Conservation (phyloP, 2,329 filamentous ascomycete species). For the Zalaria sp. region DNA sequence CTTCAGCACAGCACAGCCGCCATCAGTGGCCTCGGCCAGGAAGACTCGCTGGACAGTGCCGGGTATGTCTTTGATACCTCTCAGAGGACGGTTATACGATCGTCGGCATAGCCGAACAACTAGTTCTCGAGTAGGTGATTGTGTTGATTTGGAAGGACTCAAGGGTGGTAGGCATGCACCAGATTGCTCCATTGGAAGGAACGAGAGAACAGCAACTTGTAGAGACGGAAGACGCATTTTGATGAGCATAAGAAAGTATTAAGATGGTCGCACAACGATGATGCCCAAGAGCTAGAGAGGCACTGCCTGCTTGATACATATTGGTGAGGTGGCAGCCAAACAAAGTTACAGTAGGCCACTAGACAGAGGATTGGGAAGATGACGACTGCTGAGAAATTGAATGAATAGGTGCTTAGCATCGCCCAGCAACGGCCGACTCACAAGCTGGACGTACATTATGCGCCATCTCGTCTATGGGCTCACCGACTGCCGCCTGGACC, state of each 20-base stretch:
- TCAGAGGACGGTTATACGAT: conserved; percentile 12
- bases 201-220: neutral
- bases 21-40: conserved; percentile 24
- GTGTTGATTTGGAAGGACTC: conserved; percentile 4
- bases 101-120: conserved; percentile 7
- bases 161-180: neutral
- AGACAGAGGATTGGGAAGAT: too few species aligned
- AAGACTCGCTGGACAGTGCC: conserved; percentile 25
- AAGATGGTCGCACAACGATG: too few species aligned
- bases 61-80: conserved; percentile 13
- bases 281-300: too few species aligned
- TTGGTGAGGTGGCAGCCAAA: too few species aligned
- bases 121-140: neutral
- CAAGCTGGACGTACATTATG: too few species aligned
- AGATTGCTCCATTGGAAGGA: neutral
- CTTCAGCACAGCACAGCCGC: conserved; percentile 25
- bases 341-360: too few species aligned
- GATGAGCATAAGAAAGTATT: neutral
- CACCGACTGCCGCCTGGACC: too few species aligned
- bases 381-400: too few species aligned
- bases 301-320: too few species aligned
- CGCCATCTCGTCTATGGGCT: too few species aligned
- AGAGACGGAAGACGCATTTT: neutral
- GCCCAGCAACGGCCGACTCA: too few species aligned
- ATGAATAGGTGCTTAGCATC: too few species aligned